Evolutionary conservation across 345 rosid genomes (phyloP), one percentile per base, ranked within the genome.

Genomic region (Brassica carinata): DNA sequence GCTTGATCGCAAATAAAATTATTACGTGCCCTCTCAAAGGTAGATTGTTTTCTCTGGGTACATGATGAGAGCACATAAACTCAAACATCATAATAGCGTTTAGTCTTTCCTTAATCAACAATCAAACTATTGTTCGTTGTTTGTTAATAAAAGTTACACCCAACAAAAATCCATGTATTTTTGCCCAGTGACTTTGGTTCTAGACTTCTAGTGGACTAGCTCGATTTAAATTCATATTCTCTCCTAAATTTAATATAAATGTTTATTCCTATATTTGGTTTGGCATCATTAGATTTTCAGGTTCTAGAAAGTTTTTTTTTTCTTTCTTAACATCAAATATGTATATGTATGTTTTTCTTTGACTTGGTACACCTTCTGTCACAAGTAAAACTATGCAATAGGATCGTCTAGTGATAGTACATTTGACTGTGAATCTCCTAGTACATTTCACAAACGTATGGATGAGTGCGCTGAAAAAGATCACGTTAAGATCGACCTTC

Each of bases 1-100:
- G 88, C 84, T 84, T 74, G 85, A 85, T n/a, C 81, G 77, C 55
- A 88, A 87, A 78, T 87, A 85, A 45, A 74, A 19, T 23, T 76
- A 71, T n/a, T 45, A 26, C 64, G 19, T 34, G 14, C 48, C 45
- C 4, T 23, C 26, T 34, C 5, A 19, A 58, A 43, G 69, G 48
- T 69, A 6, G 10, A 75, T 75, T 5, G 70, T 17, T 29, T 59
- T 38, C 36, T 36, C 26, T 8, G 67, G 67, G 57, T 73, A 64
- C 62, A 15, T 63, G 63, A 71, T 31, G 45, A 64, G 58, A 51
- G 58, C 18, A 51, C 19, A 51, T n/a, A 51, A 48, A n/a, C 58
- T 51, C 58, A 51, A 10, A 59, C 74, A 68, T 76, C 73, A 29
- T 69, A 26, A 23, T 23, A 23, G 26, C 26, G 62, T 11, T 69